Base-by-base conservation (phyloP, 164 flowering plant species). In the Berberis thunbergii region DNA sequence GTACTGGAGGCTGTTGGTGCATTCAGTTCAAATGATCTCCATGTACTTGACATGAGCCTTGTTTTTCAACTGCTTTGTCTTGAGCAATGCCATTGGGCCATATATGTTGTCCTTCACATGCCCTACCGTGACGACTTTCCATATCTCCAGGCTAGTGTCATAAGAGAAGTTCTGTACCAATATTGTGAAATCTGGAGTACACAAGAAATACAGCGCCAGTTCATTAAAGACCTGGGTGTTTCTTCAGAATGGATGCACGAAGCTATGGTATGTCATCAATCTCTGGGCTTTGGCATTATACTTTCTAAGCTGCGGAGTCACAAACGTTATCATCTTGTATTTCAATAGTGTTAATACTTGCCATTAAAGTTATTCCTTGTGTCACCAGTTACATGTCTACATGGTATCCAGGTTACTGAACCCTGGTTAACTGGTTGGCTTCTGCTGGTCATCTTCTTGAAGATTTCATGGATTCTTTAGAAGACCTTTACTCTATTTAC, bases 51-150 rank as follows among this genome's bases (percentile, higher is more conserved):
- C 77, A 88, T 95, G 93, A 88, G 91, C 62, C 71, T 84, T 70
- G 84, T 91, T 66, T 85, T 94, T 56, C 99, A 95, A 76, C 78
- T 95, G 56, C 77, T 95, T 41, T 86, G 83, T 62, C 68, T 82
- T 13, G 97, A 97, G 65, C 79, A 81, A 70, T 87, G 88, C 67
- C 97, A 95, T 65, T 95, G 97, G 99, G 99, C 99, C 62, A 91
- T 95, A 72, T 95, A 95, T 78, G 97, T 91, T 72, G 87, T 81
- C 46, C 97, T 95, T 69, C 96, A 95, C 76, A 89, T 91, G 88
- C 88, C 96, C 10, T 64, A 76, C 64, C 73, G 77, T 66, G 86
- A 81, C 26, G 96, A 88, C 72, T 85, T 68, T 74, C 99, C 97
- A 50, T 77, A 77, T 72, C 80, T 91, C 44, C 99, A 95, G 10